phyloP scores from a whole-genome alignment of 441 rosid genomes.

The Omphalea diandra region DNA sequence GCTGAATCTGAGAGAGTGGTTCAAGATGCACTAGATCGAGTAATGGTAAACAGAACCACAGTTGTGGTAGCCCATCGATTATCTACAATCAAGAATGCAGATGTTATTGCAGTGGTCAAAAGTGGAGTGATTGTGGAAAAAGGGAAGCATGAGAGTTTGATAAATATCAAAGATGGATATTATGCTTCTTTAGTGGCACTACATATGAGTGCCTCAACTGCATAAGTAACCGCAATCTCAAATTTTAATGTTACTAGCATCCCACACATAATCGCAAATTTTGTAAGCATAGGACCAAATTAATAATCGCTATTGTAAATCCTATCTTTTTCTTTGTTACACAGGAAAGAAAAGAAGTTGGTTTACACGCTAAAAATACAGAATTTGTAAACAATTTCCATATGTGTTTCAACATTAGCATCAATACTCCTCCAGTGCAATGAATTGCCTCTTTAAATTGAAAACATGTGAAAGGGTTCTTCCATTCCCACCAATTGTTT shows the following conservation, averaged over 20 bases:
- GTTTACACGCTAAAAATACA: too few relatives aligned
- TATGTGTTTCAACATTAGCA: too few relatives aligned
- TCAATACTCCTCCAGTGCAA: too few relatives aligned
- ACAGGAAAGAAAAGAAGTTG: too few relatives aligned
- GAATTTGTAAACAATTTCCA: too few relatives aligned
- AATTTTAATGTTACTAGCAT: too few relatives aligned
- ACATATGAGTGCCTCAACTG: slow-evolving; percentile 39
- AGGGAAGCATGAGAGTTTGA: slow-evolving; percentile 56
- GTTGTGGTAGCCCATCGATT: slow-evolving; percentile 65
- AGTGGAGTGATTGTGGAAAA: slow-evolving; percentile 64
- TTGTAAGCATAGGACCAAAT: neutral
- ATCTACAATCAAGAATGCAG: slow-evolving; percentile 58
- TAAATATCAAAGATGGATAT: slow-evolving; percentile 45
- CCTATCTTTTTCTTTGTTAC: too few relatives aligned
- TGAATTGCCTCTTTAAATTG: too few relatives aligned
- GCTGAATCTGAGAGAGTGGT: slow-evolving; percentile 69
- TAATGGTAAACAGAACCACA: slow-evolving; percentile 57
- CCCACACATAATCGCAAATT: neutral
- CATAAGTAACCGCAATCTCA: neutral
- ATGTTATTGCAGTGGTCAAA: slow-evolving; percentile 61
- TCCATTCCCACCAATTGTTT: too few relatives aligned
- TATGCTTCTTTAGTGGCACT: slow-evolving; percentile 65
- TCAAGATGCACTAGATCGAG: slow-evolving; percentile 61
- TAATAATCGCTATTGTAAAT: too few relatives aligned
- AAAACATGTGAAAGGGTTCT: too few relatives aligned